Evolutionary conservation across 805 yeast species (phyloP).

Genomic region (Kodamaea kakaduensis): DNA sequence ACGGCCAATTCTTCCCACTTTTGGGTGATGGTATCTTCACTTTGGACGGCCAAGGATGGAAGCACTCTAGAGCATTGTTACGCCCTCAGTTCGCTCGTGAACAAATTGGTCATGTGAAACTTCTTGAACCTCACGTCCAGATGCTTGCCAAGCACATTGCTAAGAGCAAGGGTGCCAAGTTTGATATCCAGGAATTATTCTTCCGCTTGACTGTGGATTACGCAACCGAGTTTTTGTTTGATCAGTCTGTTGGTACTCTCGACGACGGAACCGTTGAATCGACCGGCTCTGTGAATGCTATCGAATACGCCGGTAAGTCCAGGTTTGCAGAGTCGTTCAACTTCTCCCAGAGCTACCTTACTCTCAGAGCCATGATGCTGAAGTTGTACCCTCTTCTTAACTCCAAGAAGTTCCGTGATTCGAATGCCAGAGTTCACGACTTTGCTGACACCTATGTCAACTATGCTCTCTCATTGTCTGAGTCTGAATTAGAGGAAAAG

Average conservation of each 20-base stretch:
- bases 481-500: slow-evolving; percentile 26
- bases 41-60: slow-evolving; percentile 41
- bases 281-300: slow-evolving; percentile 4
- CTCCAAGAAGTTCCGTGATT: slow-evolving; percentile 15
- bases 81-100: slow-evolving; percentile 44
- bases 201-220: slow-evolving; percentile 39
- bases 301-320: slow-evolving; percentile 28
- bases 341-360: slow-evolving; percentile 27
- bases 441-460: slow-evolving; percentile 39
- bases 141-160: slow-evolving; percentile 28
- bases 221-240: slow-evolving; percentile 41
- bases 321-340: slow-evolving; percentile 35
- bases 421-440: slow-evolving; percentile 22
- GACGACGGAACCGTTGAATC: slow-evolving; percentile 17
- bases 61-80: slow-evolving; percentile 40
- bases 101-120: slow-evolving; percentile 37
- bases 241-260: slow-evolving; percentile 34
- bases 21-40: slow-evolving; percentile 44
- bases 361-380: slow-evolving; percentile 21
- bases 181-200: slow-evolving; percentile 38
- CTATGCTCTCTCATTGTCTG: slow-evolving; percentile 31
- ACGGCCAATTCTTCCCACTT: slow-evolving; percentile 33
- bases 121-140: slow-evolving; percentile 40
- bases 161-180: slow-evolving; percentile 22
- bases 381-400: slow-evolving; percentile 16